phyloP scores from a whole-genome alignment of 805 yeast species.

The Yamadazyma laniorum region DNA sequence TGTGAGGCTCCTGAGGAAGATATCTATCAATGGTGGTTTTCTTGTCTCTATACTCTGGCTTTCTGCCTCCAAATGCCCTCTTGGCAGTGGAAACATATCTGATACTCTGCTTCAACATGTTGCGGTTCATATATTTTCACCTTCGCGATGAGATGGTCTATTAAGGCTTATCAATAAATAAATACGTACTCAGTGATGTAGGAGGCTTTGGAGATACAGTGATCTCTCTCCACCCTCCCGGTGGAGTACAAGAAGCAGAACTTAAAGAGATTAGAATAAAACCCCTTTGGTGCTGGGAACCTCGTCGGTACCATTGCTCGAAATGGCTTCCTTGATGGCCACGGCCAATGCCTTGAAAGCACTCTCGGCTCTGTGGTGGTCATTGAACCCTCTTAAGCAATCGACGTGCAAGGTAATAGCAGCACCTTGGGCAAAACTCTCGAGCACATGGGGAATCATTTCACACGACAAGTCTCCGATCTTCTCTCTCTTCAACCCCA shows the following conservation, averaged over 20 bases:
- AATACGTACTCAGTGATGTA: too few species aligned
- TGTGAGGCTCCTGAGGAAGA: slow-evolving; percentile 19
- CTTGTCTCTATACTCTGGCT: background rate
- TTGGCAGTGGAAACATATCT: slow-evolving; percentile 4
- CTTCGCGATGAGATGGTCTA: background rate
- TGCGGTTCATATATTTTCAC: background rate
- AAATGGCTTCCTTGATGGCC: slow-evolving; percentile 82
- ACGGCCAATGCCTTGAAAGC: slow-evolving; percentile 96
- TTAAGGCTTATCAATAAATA: background rate
- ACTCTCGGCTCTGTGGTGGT: slow-evolving; percentile 93
- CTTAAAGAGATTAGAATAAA: slow-evolving; percentile 47
- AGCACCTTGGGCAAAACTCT: slow-evolving; percentile 91
- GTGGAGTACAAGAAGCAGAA: too few species aligned
- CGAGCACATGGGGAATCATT: slow-evolving; percentile 97
- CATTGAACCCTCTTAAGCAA: slow-evolving; percentile 89
- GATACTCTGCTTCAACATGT: slow-evolving; percentile 1
- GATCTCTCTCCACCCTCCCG: too few species aligned
- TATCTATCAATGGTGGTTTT: slow-evolving; percentile 23
- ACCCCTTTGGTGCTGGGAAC: slow-evolving; percentile 98
- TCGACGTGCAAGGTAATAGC: slow-evolving; percentile 92
- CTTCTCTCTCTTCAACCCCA: slow-evolving; percentile 88
- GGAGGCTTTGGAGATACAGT: too few species aligned
- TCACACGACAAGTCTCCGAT: slow-evolving; percentile 91
- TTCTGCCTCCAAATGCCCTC: background rate
- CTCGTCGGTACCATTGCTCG: slow-evolving; percentile 82